phyloP scores from a whole-genome alignment of 768 basidiomycete species.

The Macrolepiota dolichaula region DNA sequence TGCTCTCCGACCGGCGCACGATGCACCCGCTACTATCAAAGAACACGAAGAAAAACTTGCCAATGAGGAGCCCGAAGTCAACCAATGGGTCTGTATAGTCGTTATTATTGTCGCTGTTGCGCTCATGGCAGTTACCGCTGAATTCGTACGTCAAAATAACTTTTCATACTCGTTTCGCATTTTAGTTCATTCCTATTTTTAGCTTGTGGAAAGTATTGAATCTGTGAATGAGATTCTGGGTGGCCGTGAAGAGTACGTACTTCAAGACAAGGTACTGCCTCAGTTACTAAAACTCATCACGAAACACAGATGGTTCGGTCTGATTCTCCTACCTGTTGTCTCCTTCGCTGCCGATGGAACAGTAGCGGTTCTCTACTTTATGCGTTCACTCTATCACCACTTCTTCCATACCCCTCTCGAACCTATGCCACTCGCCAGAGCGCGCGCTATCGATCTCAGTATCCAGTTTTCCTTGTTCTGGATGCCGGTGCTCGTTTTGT shows the following conservation, averaged over 20 bases:
- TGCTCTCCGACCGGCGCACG: slow-evolving; percentile 34
- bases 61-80: slow-evolving; percentile 49
- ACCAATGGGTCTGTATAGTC: slow-evolving; percentile 58
- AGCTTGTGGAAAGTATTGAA: slow-evolving; percentile 68
- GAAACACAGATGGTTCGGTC: slow-evolving; percentile 62
- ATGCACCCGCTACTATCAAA: slow-evolving; percentile 42
- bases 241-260: slow-evolving; percentile 51
- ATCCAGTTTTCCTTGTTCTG: slow-evolving; percentile 79
- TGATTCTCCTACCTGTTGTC: slow-evolving; percentile 67
- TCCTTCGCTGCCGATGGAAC: slow-evolving; percentile 73
- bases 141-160: slow-evolving; percentile 47
- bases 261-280: not conserved
- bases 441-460: slow-evolving; percentile 69
- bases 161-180: not conserved
- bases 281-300: not conserved
- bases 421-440: slow-evolving; percentile 60
- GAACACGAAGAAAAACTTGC: slow-evolving; percentile 34
- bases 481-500: slow-evolving; percentile 69
- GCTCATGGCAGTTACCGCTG: slow-evolving; percentile 66
- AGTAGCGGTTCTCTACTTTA: slow-evolving; percentile 56
- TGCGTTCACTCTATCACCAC: slow-evolving; percentile 38
- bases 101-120: slow-evolving; percentile 51
- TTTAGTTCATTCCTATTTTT: not conserved
- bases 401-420: slow-evolving; percentile 37
- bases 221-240: slow-evolving; percentile 37